phyloP scores from a whole-genome alignment of 495 filamentous ascomycete genomes.

The Hypoxylon trugodes region DNA sequence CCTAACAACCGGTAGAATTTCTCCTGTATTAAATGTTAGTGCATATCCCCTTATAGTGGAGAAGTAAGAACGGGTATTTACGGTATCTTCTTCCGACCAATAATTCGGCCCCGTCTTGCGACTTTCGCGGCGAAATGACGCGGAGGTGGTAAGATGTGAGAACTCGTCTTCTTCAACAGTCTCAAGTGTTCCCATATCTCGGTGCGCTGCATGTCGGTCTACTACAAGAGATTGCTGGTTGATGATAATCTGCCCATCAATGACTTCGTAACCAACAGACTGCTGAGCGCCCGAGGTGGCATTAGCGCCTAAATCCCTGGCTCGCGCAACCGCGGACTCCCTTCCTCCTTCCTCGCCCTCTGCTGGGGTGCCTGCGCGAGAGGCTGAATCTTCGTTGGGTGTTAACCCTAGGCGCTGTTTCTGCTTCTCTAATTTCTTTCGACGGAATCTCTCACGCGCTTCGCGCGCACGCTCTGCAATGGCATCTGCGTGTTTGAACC shows the following conservation, averaged over 20 bases:
- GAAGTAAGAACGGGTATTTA: background rate
- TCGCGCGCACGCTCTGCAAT: conserved; percentile 58
- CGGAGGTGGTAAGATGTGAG: conserved; percentile 76
- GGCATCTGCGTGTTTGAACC: conserved; percentile 73
- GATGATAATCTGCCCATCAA: conserved; percentile 85
- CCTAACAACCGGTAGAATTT: conserved; percentile 83
- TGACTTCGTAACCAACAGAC: conserved; percentile 70
- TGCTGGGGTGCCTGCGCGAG: conserved; percentile 18
- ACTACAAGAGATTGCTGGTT: conserved; percentile 80
- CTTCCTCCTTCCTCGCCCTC: conserved; percentile 30
- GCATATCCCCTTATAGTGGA: background rate
- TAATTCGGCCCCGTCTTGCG: conserved; percentile 69
- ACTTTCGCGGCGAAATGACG: conserved; percentile 69
- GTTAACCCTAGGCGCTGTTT: conserved; percentile 41
- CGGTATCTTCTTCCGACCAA: conserved; percentile 79
- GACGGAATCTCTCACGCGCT: conserved; percentile 50
- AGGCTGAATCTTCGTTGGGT: conserved; percentile 13
- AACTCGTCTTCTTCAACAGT: conserved; percentile 85
- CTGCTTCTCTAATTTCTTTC: conserved; percentile 43
- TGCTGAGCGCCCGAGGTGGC: conserved; percentile 32
- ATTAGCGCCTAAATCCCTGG: conserved; percentile 35
- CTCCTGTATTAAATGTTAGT: conserved; percentile 50
- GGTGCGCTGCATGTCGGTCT: conserved; percentile 70
- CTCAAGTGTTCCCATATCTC: conserved; percentile 54
- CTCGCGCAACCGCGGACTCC: conserved; percentile 30